A percentile compares a stretch with the other conserved stretches of the same genome.
phyloP scores from a whole-genome alignment of 1,284 basidiomycete genomes.

The Naganishia sp. region DNA sequence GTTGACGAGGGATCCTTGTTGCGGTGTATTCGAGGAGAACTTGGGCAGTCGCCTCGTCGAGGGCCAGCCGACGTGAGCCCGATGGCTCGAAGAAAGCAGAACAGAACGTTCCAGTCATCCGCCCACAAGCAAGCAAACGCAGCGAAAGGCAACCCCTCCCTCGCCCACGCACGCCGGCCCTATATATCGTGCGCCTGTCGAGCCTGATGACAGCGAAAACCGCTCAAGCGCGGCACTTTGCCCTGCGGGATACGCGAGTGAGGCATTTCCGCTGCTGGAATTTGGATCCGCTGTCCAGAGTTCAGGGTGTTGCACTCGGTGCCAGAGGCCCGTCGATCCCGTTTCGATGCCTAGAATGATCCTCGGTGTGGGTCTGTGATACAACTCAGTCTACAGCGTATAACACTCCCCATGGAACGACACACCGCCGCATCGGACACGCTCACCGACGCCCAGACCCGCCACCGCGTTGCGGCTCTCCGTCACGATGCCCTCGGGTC shows the following conservation, averaged over 20 bases:
- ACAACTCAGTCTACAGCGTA: conserved; percentile 35
- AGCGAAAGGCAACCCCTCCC: too few relatives aligned
- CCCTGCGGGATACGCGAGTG: conserved; percentile 1
- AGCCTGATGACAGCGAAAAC: conserved; percentile 1
- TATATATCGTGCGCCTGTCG: not conserved
- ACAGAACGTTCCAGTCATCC: too few relatives aligned
- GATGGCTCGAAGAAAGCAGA: too few relatives aligned
- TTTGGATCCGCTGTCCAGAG: conserved; percentile 17
- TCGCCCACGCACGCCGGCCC: not conserved
- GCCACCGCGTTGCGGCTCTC: conserved; percentile 48
- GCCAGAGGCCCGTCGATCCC: not conserved
- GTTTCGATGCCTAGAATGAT: not conserved
- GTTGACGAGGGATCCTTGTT: too few relatives aligned
- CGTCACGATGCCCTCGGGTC: conserved; percentile 47
- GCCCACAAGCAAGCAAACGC: too few relatives aligned
- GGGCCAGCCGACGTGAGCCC: too few relatives aligned
- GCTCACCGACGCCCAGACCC: conserved; percentile 37
- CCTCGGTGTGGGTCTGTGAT: not conserved
- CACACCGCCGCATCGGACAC: conserved; percentile 43
- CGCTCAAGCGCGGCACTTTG: conserved; percentile 1
- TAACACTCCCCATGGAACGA: conserved; percentile 48
- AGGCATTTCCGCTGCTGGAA: conserved; percentile 7
- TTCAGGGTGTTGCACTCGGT: not conserved
- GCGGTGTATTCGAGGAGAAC: too few relatives aligned
- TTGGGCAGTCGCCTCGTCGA: too few relatives aligned